A percentile compares a stretch with the other conserved stretches of the same genome.
Evolutionary conservation across 768 basidiomycete genomes (phyloP).

Genomic region (Harrya chromipes): DNA sequence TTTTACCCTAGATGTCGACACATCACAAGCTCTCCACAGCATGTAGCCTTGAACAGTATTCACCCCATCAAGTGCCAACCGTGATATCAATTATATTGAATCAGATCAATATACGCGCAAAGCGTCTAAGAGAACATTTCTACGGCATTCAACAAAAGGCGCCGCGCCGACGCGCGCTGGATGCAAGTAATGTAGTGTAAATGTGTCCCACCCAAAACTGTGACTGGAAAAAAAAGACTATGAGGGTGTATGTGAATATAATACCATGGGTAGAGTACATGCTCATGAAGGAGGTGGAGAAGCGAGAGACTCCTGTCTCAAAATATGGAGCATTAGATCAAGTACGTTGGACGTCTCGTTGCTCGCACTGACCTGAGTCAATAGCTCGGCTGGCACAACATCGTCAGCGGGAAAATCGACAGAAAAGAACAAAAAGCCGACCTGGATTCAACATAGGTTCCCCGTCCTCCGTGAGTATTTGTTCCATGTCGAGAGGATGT

Average conservation of each 20-base stretch:
- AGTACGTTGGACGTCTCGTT: constrained; percentile 8
- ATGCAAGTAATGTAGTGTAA: constrained; percentile 25
- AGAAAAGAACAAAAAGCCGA: constrained; percentile 31
- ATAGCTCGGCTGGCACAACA: constrained; percentile 43
- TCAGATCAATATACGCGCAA: background rate
- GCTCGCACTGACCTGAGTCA: constrained; percentile 51
- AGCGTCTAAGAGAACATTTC: constrained; percentile 10
- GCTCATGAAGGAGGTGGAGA: constrained; percentile 60
- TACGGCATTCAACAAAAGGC: constrained; percentile 11
- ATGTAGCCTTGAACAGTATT: constrained; percentile 24
- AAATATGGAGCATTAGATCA: constrained; percentile 30
- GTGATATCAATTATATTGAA: constrained; percentile 21
- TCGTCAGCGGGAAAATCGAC: constrained; percentile 3
- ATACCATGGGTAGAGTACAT: constrained; percentile 24
- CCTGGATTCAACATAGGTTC: constrained; percentile 69
- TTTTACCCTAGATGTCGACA: constrained; percentile 18
- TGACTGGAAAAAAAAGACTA: constrained; percentile 14
- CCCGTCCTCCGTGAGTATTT: constrained; percentile 60
- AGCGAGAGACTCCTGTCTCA: constrained; percentile 56
- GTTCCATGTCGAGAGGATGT: constrained; percentile 46
- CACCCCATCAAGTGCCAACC: constrained; percentile 1
- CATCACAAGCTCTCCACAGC: constrained; percentile 36
- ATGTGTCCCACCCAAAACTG: constrained; percentile 12
- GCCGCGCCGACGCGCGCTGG: constrained; percentile 14
- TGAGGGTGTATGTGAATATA: constrained; percentile 19